phyloP scores from a whole-genome alignment of 768 basidiomycete genomes.

The Flagelloscypha sp. region DNA sequence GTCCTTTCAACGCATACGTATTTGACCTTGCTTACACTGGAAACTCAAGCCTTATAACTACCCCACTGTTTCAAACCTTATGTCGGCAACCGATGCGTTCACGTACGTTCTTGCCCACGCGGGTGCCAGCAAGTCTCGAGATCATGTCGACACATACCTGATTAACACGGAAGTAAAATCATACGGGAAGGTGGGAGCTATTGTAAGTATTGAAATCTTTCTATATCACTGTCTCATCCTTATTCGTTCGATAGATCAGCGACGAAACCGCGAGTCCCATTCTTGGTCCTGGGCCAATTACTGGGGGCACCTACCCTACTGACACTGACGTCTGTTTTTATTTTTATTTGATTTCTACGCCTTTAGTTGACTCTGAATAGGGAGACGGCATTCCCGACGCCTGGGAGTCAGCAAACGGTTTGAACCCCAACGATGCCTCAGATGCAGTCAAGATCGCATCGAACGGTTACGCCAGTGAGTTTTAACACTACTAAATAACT shows the following conservation, averaged over 20 bases:
- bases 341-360: no score
- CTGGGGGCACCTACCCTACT: no score
- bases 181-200: slow-evolving; percentile 24
- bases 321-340: no score
- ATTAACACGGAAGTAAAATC: slow-evolving; percentile 25
- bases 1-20: no score
- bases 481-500: not conserved
- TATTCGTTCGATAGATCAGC: no score
- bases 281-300: slow-evolving; percentile 23
- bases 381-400: slow-evolving; percentile 25
- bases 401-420: slow-evolving; percentile 24
- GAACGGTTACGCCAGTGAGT: slow-evolving; percentile 28
- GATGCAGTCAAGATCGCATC: slow-evolving; percentile 23
- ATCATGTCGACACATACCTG: slow-evolving; percentile 24
- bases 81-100: slow-evolving; percentile 23
- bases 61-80: slow-evolving; percentile 21
- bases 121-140: slow-evolving; percentile 25
- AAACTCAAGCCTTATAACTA: slow-evolving; percentile 25
- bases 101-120: slow-evolving; percentile 20
- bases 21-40: no score
- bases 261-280: slow-evolving; percentile 23
- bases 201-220: no score
- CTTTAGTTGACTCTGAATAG: slow-evolving; percentile 25
- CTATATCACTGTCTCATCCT: no score
- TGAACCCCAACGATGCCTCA: slow-evolving; percentile 19